Evolutionary conservation across 495 filamentous ascomycete genomes (phyloP), one percentile per base, ranked within the genome.

Genomic region (Talaromyces trachyspermus): DNA sequence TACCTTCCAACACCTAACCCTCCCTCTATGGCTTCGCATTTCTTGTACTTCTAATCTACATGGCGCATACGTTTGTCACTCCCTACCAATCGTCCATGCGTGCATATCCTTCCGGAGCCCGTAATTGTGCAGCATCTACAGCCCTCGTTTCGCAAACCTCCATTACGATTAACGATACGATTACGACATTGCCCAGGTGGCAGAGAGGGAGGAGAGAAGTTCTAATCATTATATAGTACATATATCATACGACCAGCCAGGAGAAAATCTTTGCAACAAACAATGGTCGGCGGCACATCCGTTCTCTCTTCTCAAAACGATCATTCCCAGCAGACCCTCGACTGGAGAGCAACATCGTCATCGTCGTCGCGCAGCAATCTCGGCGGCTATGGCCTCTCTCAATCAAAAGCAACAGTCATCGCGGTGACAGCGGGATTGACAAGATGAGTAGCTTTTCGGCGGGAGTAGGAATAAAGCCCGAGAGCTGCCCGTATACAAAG

Each of bases 401-500:
- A 61, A 25, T 33, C 58, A 42, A 61, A 62, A 49, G 51, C 27
- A 42, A 58, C 24, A 43, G 49, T 11, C 12, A 24, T n/a, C 41
- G 50, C 14, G 57, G 60, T 37, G 25, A 18, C 15, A 49, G 69
- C 5, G 60, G 64, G 17, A 48, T 60, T n/a, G 65, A 55, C 46
- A 75, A 71, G 50, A 53, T 79, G 37, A 65, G 68, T 36, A 68
- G 67, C 11, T 71, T 79, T 33, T 80, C 84, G 50, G 69, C n/a
- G n/a, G n/a, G n/a, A n/a, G 71, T 19, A 61, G 65, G 22, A 68
- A 75, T 25, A 68, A 75, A 25, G 69, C 76, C 36, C 78, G 75
- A 43, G 74, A 81, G 25, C 70, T 99, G 19, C 92, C 92, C 30
- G 85, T 97, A 83, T 99, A 99, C 66, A 99, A 99, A 72, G 92